Conservation (phyloP, 352 stramenopile genomes). For the Phytophthora palmivora region DNA sequence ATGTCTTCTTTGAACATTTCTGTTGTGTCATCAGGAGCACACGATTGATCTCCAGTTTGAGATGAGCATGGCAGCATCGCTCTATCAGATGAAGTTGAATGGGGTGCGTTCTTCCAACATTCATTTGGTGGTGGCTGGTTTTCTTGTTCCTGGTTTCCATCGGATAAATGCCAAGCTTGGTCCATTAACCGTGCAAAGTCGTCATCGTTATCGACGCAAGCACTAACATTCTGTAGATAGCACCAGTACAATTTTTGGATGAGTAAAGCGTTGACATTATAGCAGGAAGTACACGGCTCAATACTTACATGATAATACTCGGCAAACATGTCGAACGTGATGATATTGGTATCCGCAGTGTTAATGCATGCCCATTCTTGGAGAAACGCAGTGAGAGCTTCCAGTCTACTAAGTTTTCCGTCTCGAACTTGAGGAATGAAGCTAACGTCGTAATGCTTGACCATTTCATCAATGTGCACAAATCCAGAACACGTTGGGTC, state of each 20-base stretch:
- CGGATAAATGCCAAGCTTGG: constrained; percentile 63
- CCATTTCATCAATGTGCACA: constrained; percentile 64
- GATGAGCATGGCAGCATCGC: neutral
- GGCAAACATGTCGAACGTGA: constrained; percentile 70
- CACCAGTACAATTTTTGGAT: neutral
- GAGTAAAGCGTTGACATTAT: constrained; percentile 9
- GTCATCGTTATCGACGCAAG: constrained; percentile 71
- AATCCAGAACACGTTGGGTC: constrained; percentile 45
- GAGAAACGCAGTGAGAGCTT: constrained; percentile 74
- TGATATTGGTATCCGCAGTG: constrained; percentile 38
- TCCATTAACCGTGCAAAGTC: constrained; percentile 90
- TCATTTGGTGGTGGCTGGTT: constrained; percentile 4
- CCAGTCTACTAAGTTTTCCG: constrained; percentile 58
- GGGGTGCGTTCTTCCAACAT: neutral
- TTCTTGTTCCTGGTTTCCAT: constrained; percentile 19
- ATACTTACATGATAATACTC: constrained; percentile 81
- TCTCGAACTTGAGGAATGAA: constrained; percentile 73
- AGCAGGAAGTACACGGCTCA: neutral
- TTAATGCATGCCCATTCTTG: constrained; percentile 64
- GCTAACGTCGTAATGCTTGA: constrained; percentile 77
- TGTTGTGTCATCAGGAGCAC: neutral
- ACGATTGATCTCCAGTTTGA: neutral
- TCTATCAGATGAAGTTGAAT: neutral
- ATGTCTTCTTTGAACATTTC: neutral
- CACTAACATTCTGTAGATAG: constrained; percentile 73